Evolutionary conservation across 1,139 yeast genomes (phyloP).

Genomic region (Geotrichum bryndzae): DNA sequence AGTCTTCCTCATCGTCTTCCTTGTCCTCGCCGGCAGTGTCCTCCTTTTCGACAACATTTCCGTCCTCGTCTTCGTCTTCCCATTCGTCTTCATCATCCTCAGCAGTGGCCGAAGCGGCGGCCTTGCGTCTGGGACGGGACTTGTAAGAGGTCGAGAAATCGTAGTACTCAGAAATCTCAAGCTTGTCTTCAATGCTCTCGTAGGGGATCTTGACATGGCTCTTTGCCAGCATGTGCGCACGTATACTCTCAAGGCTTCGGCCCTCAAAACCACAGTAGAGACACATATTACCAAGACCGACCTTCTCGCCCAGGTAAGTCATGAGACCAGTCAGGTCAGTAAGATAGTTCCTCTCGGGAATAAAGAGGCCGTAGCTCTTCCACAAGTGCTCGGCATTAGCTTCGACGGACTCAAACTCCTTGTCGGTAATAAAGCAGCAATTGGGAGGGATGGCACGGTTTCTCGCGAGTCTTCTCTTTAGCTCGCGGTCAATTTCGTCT

Average conservation of each 20-base stretch:
- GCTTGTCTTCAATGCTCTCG: conserved; percentile 73
- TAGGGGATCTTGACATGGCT: conserved; percentile 87
- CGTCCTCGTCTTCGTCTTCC: conserved; percentile 42
- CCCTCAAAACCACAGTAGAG: conserved; percentile 82
- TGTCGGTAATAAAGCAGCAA: conserved; percentile 73
- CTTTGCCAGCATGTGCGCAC: conserved; percentile 83
- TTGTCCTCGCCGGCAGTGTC: conserved; percentile 37
- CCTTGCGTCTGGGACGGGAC: conserved; percentile 21
- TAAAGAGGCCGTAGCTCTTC: conserved; percentile 69
- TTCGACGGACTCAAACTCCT: conserved; percentile 46
- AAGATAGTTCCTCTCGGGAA: conserved; percentile 75
- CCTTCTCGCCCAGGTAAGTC: conserved; percentile 68
- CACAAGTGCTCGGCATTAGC: conserved; percentile 74
- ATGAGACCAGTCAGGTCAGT: conserved; percentile 66
- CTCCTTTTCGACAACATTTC: conserved; percentile 31
- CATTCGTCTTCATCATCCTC: conserved; percentile 43
- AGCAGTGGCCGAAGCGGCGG: conserved; percentile 26
- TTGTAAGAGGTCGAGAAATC: conserved; percentile 71
- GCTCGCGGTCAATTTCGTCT: conserved; percentile 34
- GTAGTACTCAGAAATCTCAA: conserved; percentile 75
- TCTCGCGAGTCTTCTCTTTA: conserved; percentile 37
- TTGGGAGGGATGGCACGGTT: conserved; percentile 66
- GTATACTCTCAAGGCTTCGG: conserved; percentile 70
- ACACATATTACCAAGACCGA: conserved; percentile 83
- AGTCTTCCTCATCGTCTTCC: conserved; percentile 46